phyloP scores from a whole-genome alignment of 1,284 basidiomycete species.

The Gymnopus androsaceus region DNA sequence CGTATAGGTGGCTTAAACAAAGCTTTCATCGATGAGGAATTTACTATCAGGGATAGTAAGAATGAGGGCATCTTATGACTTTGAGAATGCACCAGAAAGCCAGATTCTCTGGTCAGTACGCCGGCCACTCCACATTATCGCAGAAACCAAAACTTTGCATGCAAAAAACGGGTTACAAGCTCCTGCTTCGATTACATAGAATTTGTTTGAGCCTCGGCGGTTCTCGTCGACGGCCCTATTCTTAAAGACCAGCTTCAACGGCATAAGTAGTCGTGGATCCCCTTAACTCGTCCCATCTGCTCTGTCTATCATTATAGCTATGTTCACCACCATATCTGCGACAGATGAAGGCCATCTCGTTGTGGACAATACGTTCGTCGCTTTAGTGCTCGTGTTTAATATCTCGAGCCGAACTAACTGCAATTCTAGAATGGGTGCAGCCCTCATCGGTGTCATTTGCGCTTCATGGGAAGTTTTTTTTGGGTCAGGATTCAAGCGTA shows the following conservation, averaged over 20 bases:
- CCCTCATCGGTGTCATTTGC: conserved; percentile 49
- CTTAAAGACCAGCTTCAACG: conserved; percentile 3
- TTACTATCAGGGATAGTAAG: background rate
- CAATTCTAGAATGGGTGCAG: conserved; percentile 44
- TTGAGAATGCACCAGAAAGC: background rate
- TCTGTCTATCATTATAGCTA: background rate
- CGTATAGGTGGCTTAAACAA: background rate
- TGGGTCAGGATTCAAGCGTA: background rate
- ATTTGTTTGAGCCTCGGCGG: conserved; percentile 1
- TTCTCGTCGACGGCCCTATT: background rate
- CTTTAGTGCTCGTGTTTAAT: background rate
- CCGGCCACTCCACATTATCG: background rate
- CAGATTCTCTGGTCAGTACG: background rate
- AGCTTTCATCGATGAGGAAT: background rate
- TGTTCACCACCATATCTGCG: background rate
- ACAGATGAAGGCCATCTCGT: conserved; percentile 7
- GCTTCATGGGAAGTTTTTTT: conserved; percentile 43
- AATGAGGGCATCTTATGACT: background rate
- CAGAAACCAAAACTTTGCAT: background rate
- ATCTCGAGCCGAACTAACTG: background rate
- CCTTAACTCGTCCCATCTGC: background rate
- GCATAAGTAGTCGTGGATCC: background rate
- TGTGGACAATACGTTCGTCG: conserved; percentile 33
- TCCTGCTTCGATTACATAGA: conserved; percentile 10
- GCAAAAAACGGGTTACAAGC: background rate